These are phyloP conservation scores for Cladophialophora immunda DNA, from an alignment of 2,329 filamentous ascomycete genomes.

Conservation along the genomic window DNA sequence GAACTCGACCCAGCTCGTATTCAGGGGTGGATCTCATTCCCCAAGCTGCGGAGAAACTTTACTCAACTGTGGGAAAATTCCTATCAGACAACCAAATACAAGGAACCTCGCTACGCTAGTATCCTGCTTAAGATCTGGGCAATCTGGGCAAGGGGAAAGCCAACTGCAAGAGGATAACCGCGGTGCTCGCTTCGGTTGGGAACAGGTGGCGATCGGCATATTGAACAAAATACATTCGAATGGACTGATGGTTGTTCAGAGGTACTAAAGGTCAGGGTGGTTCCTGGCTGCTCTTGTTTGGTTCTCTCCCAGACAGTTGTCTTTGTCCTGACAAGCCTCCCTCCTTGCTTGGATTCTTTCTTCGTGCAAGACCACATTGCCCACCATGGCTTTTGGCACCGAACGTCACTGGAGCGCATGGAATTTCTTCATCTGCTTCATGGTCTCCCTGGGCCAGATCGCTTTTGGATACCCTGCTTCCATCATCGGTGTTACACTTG, in stretches of 20 bases:
- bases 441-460: slow-evolving; percentile 32
- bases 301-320: not conserved
- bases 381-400: slow-evolving; percentile 13
- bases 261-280: not conserved
- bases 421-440: slow-evolving; percentile 33
- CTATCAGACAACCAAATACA: not conserved
- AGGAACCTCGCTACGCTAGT: not conserved
- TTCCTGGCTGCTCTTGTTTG: not conserved
- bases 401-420: slow-evolving; percentile 11
- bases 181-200: not conserved
- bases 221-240: not conserved
- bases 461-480: slow-evolving; percentile 32
- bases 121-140: not conserved
- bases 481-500: slow-evolving; percentile 31
- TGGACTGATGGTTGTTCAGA: not conserved
- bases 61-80: not conserved
- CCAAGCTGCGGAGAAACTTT: slow-evolving; percentile 1
- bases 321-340: not conserved
- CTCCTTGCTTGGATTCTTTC: not conserved
- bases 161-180: slow-evolving; percentile 3
- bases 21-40: not conserved
- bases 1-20: not conserved
- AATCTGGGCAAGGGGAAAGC: not conserved
- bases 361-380: not conserved
- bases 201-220: not conserved